These are phyloP conservation scores for Cucumis hystrix DNA, from an alignment of 306 rosid species.

Conservation along the genomic window DNA sequence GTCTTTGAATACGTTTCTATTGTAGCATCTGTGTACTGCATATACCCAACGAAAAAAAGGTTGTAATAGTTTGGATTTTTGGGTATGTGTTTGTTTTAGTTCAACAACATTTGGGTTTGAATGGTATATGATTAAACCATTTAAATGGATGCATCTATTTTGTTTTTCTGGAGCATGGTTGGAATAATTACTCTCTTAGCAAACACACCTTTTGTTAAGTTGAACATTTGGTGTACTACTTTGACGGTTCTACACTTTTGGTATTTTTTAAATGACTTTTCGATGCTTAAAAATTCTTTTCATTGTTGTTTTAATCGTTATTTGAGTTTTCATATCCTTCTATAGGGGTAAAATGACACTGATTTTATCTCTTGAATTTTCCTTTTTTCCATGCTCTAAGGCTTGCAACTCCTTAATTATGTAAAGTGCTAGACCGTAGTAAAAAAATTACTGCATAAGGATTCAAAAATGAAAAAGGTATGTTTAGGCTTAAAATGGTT, in stretches of 20 bases:
- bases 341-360: too few species aligned
- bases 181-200: neutral
- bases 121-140: too few species aligned
- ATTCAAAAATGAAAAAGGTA: too few species aligned
- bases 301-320: neutral
- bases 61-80: neutral
- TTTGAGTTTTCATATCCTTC: neutral
- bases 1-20: neutral
- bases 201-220: too few species aligned
- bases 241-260: too few species aligned
- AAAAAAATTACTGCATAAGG: neutral
- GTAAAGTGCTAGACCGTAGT: too few species aligned
- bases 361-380: neutral
- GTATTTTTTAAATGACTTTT: too few species aligned
- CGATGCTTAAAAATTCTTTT: neutral
- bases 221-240: too few species aligned
- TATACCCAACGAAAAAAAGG: neutral
- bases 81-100: too few species aligned
- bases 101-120: too few species aligned
- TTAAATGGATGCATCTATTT: neutral
- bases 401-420: too few species aligned
- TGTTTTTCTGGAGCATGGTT: neutral
- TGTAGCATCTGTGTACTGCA: neutral
- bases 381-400: too few species aligned
- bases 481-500: neutral